Percentiles rank a stretch among this genome's conserved stretches.
phyloP scores from a whole-genome alignment of 225 moss, liverwort and hornwort genomes.

The Bryoerythrophyllum caledonicum region DNA sequence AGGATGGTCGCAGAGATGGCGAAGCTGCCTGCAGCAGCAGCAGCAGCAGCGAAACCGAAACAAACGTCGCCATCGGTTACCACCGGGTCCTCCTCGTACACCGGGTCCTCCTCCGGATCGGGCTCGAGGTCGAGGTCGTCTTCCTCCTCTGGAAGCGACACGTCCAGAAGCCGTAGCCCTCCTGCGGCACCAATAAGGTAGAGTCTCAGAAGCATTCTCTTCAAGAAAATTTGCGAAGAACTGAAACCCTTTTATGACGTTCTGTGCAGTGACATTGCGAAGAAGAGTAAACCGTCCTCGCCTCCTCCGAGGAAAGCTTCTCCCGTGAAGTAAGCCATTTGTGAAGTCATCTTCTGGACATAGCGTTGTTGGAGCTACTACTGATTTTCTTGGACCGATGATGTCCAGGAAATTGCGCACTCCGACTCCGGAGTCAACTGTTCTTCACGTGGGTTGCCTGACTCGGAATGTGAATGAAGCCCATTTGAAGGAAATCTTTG shows the following conservation, averaged over 20 bases:
- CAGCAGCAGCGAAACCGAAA: constrained; percentile 53
- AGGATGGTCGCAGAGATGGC: constrained; percentile 34
- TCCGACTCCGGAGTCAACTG: constrained; percentile 90
- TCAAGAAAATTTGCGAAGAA: not conserved
- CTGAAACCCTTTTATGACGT: constrained; percentile 6
- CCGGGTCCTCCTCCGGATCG: constrained; percentile 81
- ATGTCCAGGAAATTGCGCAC: constrained; percentile 63
- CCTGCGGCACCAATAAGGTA: constrained; percentile 76
- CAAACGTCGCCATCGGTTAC: constrained; percentile 82
- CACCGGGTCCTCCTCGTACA: constrained; percentile 91
- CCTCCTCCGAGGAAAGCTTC: constrained; percentile 69
- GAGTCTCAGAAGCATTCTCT: too few relatives aligned
- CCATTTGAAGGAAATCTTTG: constrained; percentile 93
- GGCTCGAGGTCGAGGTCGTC: constrained; percentile 96
- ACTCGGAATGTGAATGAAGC: constrained; percentile 94
- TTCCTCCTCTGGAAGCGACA: constrained; percentile 84
- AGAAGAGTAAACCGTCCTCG: constrained; percentile 58
- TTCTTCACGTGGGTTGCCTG: constrained; percentile 86
- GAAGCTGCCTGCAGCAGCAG: constrained; percentile 26
- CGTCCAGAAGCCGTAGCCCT: constrained; percentile 87
- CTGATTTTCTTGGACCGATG: constrained; percentile 1
- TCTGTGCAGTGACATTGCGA: constrained; percentile 58
- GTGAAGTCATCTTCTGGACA: too few relatives aligned
- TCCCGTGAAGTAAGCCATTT: constrained; percentile 62
- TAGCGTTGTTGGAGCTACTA: not conserved